These are phyloP conservation scores for Rhizomucor pusillus DNA, from an alignment of 371 early-diverging fungal species.

Conservation along the genomic window DNA sequence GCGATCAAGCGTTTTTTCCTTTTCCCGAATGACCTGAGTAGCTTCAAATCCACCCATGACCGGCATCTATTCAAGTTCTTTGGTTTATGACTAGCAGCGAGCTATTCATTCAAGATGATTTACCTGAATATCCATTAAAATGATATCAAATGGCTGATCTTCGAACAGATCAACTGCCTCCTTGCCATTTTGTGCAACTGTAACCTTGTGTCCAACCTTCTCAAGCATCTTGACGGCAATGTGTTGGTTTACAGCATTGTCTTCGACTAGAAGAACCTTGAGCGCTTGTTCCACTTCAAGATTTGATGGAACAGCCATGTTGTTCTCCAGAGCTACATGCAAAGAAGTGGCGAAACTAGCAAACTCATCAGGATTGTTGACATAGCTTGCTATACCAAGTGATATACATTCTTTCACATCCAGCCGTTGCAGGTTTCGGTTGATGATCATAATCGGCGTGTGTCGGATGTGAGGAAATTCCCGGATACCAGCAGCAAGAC, in stretches of 20 bases:
- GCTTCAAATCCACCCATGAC: conserved; percentile 77
- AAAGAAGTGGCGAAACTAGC: conserved; percentile 62
- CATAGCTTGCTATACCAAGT: conserved; percentile 56
- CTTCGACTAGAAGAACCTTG: conserved; percentile 77
- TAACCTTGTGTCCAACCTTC: conserved; percentile 68
- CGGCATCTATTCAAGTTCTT: conserved; percentile 53
- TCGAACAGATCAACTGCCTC: conserved; percentile 67
- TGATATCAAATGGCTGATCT: conserved; percentile 58
- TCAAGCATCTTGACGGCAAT: conserved; percentile 70
- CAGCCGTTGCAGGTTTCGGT: conserved; percentile 33
- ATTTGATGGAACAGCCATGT: conserved; percentile 54
- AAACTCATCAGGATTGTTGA: conserved; percentile 54
- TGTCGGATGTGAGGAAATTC: conserved; percentile 46
- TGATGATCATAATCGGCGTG: conserved; percentile 55
- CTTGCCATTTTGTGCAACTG: conserved; percentile 70
- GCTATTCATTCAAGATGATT: conserved; percentile 68
- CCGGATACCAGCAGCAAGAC: conserved; percentile 15
- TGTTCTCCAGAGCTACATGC: conserved; percentile 65
- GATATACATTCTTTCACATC: conserved; percentile 58
- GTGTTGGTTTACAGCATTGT: conserved; percentile 80
- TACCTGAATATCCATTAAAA: conserved; percentile 77
- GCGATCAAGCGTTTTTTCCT: conserved; percentile 47
- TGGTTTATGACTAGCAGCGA: conserved; percentile 61
- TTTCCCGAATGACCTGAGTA: conserved; percentile 63
- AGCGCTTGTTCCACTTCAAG: conserved; percentile 52